Base-by-base conservation (phyloP, 768 basidiomycete genomes). In the Roridomyces roridus region DNA sequence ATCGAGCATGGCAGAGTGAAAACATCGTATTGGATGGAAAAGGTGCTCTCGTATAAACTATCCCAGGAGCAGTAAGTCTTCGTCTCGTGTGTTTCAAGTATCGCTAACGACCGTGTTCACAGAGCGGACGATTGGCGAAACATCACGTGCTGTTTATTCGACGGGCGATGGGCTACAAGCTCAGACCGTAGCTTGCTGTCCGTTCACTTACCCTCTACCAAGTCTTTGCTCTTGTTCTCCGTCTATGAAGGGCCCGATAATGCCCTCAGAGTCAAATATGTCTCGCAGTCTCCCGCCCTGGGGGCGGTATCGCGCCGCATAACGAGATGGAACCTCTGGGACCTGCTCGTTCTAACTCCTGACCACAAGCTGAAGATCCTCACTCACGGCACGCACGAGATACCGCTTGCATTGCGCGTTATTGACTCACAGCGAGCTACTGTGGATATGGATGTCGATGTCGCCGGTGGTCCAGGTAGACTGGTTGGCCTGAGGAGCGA, bases 21-120 rank as follows among this genome's bases (percentile, higher is more conserved):
- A 48, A 82, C 88, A 2, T 77, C 85, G 0, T 89, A 85, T 65
- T 93, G 91, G 91, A 83, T 88, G 71, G 85, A 92, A 62, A 78
- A 72, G 46, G 60, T 93, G 15, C 70, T 77, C 49, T 75, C 80
- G 14, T 78, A 81, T 49, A 74, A 80, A n/a, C 74, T 85, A 17
- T 61, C 77, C 0, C 67, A 72, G 43, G 65, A 65, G 40, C 81
- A 84, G 91, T 92, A 67, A 74, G 84, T 57, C 14, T 25, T 24
- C 41, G 36, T 61, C 9, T 25, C 24, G 48, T 44, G 56, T 46
- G 53, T 29, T 31, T 40, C 28, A 25, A 47, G 56, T 14, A 41
- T 48, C 40, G 44, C 59, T 56, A 25, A 59, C 35, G 42, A 6
- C 26, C 37, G 43, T 60, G 51, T 55, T n/a, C n/a, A n/a, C n/a